A percentile compares a stretch with the other conserved stretches of the same genome.
Evolutionary conservation across 345 rosid genomes (phyloP).

Genomic region (Dipteronia sinensis): DNA sequence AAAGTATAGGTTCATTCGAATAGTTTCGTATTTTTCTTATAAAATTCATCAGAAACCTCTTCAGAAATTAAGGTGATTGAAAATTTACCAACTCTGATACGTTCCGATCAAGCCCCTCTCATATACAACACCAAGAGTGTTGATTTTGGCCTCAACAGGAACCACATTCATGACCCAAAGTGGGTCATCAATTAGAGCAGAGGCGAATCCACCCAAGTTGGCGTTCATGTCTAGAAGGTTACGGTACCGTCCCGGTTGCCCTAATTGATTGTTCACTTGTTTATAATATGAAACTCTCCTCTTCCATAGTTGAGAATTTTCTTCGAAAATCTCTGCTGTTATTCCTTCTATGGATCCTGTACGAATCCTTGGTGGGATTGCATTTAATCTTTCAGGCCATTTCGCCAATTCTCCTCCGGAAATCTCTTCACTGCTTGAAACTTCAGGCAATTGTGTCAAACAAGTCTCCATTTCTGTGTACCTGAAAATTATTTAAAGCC

Average conservation of each 20-base stretch:
- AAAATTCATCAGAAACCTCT: background rate
- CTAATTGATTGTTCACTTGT: conserved; percentile 52
- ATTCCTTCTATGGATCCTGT: conserved; percentile 47
- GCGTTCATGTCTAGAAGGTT: conserved; percentile 74
- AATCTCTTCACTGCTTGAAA: conserved; percentile 29
- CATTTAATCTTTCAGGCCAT: conserved; percentile 59
- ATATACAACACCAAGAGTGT: conserved; percentile 61
- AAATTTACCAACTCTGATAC: conserved; percentile 57
- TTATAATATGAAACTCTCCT: conserved; percentile 53
- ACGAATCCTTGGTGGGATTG: conserved; percentile 63
- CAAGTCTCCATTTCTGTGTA: conserved; percentile 63
- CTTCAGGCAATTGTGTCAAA: conserved; percentile 56
- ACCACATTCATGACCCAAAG: conserved; percentile 75
- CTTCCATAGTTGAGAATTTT: conserved; percentile 48
- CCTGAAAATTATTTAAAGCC: conserved; percentile 30
- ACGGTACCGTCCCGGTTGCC: conserved; percentile 48
- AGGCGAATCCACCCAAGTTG: conserved; percentile 65
- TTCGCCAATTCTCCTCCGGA: conserved; percentile 55
- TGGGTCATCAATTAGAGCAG: conserved; percentile 52
- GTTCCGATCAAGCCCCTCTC: conserved; percentile 73
- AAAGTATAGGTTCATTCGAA: too few species aligned
- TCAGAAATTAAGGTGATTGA: background rate
- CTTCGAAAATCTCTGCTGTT: conserved; percentile 36
- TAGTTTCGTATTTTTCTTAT: too few species aligned
- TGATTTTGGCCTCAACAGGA: conserved; percentile 45